phyloP scores from a whole-genome alignment of 306 rosid species.

The Coriaria nepalensis region DNA sequence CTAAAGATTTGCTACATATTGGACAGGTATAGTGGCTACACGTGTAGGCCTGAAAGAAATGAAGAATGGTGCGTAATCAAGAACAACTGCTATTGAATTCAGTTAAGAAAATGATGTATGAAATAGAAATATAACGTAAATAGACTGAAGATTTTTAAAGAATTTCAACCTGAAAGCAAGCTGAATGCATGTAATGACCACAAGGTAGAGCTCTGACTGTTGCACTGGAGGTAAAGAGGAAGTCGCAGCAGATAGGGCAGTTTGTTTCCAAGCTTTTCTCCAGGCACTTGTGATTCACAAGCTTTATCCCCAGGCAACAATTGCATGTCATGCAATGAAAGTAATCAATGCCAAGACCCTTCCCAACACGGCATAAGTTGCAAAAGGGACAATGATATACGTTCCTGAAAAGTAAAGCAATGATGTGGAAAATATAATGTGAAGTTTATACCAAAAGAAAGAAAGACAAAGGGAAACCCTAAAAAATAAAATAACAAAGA shows the following conservation, averaged over 20 bases:
- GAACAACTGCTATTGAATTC: too few species aligned
- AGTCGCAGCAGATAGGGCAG: constrained; percentile 97
- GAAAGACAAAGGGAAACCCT: too few species aligned
- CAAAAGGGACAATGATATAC: constrained; percentile 98
- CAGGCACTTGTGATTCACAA: constrained; percentile 76
- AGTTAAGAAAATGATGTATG: too few species aligned
- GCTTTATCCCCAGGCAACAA: constrained; percentile 86
- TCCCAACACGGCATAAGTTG: constrained; percentile 95
- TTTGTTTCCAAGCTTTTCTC: constrained; percentile 93
- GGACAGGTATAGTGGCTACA: constrained; percentile 96
- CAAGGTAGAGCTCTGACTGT: constrained; percentile 90
- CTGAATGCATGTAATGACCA: constrained; percentile 99
- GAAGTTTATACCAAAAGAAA: too few species aligned
- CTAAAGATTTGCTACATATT: constrained; percentile 97
- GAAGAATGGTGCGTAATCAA: not conserved
- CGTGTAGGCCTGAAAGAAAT: constrained; percentile 71
- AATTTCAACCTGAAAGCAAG: constrained; percentile 87
- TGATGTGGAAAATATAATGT: not conserved
- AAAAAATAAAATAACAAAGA: too few species aligned
- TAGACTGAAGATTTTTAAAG: not conserved
- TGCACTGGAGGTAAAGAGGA: constrained; percentile 89
- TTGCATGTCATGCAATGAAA: constrained; percentile 98
- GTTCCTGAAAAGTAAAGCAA: constrained; percentile 31
- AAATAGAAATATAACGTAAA: not conserved
- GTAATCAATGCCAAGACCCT: constrained; percentile 86